Base-by-base conservation (phyloP, 331 rosid species). In the Cydonia oblonga region DNA sequence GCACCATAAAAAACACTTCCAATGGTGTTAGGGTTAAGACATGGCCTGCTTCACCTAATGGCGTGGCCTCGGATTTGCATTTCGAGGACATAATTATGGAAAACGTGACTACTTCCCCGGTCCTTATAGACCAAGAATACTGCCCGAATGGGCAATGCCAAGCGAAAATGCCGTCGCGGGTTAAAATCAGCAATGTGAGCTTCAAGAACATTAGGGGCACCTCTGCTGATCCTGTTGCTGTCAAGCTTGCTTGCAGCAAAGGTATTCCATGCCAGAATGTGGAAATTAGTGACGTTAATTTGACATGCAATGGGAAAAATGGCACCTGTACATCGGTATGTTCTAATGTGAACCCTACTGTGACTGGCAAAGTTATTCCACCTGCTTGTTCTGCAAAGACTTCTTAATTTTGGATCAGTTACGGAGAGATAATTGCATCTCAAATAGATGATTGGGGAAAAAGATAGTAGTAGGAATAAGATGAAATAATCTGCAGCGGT, bases 11-110 rank as follows among this genome's bases (percentile, higher is more conserved):
- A 7, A 19, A 56, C 24, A 79, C 86, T 3, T 9, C 6, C 18
- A 75, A 64, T 10, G 88, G 88, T 2, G 78, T 76, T 2, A 79
- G 84, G 77, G 70, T 81, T 35, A 84, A 84, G 56, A 84, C 82
- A 10, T 84, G 76, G 82, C 82, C 78, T 5, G 64, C 56, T 51
- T 73, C 84, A 16, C 56, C 44, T 0, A 19, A 33, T 0, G 76
- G 78, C 5, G 15, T 30, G 5, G 78, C 76, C 14, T 49, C 82
- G 0, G 30, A 56, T 64, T 9, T 84, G 62, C 58, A 13, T 32
- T 84, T 79, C 19, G 80, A 79, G 64, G 81, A 79, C 28, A 56
- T 79, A 18, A 9, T 11, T 6, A 74, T 82, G 82, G 26, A 73
- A 5, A 74, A 83, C 20, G 79, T 72, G 13, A 26, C 16, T 7